Evolutionary conservation across 2,329 filamentous ascomycete genomes (phyloP), one percentile per base, ranked within the genome.

Genomic region (Didymosphaeria variabile): DNA sequence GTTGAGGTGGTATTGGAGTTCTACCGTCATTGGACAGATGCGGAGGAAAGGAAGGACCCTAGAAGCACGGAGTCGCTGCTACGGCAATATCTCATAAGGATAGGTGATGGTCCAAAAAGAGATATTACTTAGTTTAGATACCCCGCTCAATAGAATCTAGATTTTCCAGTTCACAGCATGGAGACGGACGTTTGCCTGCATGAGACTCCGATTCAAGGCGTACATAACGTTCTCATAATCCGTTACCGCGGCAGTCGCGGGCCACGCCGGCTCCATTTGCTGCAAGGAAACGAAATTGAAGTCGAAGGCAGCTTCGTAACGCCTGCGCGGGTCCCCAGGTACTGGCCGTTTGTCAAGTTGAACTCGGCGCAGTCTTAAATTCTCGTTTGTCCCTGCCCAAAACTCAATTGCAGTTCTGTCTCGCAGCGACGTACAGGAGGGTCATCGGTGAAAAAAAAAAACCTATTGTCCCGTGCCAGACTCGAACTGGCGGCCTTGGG

Each of bases 1-100:
- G 91, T 98, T 36, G 95, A 99, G 80, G 94, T 98, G 15, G 84
- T 90, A 12, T 95, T 98, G 76, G 94, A 97, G 79, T 83, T 97
- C 63, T 83, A 91, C 64, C 84, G 91, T 59, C 84, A 94, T 52
- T 90, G 88, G 78, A 86, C 88, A 65, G 91, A 93, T 64, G 77
- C 82, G 55, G 74, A 80, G 57, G 81, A 81, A 51, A 74, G 74
- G 44, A 73, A 79, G n/a, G 80, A 83, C 36, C 72, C 76, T 8
- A 77, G 75, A 32, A 79, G 78, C 46, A 81, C 77, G 5, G 77
- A 81, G 58, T 72, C 73, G 21, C 62, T 83, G 57, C 60, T 81
- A 19, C 72, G 77, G 57, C 59, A 70, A 50, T 82, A 77, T 60
- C 61, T 83, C 60, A 59, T 73, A 57, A 66, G 61, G 34, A 44